Evolutionary conservation across 2,329 filamentous ascomycete species (phyloP).

Genomic region (Didymella glomerata): DNA sequence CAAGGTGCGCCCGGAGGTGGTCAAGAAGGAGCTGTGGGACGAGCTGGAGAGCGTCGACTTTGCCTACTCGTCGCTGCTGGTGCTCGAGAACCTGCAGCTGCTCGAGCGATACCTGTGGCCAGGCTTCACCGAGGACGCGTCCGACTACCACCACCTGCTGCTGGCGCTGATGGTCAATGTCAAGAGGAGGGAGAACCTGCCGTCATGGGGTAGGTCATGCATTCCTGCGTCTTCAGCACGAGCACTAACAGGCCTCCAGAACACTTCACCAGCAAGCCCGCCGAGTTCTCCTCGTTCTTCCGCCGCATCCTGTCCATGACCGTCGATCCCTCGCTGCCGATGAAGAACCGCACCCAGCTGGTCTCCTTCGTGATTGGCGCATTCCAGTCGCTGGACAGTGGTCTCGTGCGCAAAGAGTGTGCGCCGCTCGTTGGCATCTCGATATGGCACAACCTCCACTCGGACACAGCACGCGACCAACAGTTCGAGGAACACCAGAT

Average conservation of each 20-base stretch:
- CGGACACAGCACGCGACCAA: constrained; percentile 75
- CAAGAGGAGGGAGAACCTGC: constrained; percentile 85
- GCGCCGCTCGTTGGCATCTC: constrained; percentile 93
- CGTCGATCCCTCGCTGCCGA: constrained; percentile 61
- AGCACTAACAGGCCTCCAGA: constrained; percentile 59
- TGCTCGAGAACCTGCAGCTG: constrained; percentile 88
- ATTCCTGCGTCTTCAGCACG: constrained; percentile 9
- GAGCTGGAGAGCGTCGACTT: constrained; percentile 83
- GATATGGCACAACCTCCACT: constrained; percentile 92
- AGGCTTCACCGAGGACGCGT: constrained; percentile 84
- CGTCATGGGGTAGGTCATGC: constrained; percentile 76
- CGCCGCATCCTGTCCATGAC: constrained; percentile 88
- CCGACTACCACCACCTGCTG: constrained; percentile 89
- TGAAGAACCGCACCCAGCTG: constrained; percentile 73
- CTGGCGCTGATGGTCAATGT: constrained; percentile 86
- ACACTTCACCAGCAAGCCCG: constrained; percentile 77
- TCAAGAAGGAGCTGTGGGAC: constrained; percentile 92
- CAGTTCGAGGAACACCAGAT: constrained; percentile 77
- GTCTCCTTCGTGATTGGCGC: constrained; percentile 88
- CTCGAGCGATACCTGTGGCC: constrained; percentile 96
- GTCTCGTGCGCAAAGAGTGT: constrained; percentile 92
- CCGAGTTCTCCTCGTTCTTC: constrained; percentile 89
- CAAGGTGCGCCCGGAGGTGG: constrained; percentile 79
- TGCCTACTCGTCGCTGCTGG: constrained; percentile 76
- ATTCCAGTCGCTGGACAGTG: constrained; percentile 91